Conservation (phyloP, 176 grass and related monocot species). For the Eragrostis nindensis region DNA sequence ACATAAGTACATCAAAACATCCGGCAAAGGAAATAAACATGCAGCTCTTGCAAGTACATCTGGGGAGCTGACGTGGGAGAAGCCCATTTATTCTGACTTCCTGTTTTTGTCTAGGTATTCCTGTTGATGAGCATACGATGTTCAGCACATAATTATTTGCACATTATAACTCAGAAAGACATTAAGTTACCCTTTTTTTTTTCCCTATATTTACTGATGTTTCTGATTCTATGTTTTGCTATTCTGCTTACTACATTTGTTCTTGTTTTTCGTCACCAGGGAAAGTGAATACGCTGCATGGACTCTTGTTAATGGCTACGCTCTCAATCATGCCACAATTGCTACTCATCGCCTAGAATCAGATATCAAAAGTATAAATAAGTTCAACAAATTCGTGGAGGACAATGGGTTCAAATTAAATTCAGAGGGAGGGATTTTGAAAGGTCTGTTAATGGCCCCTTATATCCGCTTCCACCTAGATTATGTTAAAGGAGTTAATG, state of each 20-base stretch:
- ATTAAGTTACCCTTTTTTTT: constrained; percentile 19
- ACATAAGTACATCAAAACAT: constrained; percentile 82
- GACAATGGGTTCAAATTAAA: constrained; percentile 87
- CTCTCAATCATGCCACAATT: constrained; percentile 92
- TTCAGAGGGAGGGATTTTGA: constrained; percentile 85
- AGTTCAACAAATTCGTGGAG: constrained; percentile 90
- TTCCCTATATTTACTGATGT: constrained; percentile 26
- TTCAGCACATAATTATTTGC: constrained; percentile 21
- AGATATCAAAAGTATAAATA: constrained; percentile 73
- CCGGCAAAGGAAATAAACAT: constrained; percentile 81
- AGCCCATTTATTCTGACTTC: constrained; percentile 84
- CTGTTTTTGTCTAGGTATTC: constrained; percentile 79
- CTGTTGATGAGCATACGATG: background rate
- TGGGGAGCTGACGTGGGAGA: constrained; percentile 89
- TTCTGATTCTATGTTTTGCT: background rate
- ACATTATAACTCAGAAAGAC: constrained; percentile 13
- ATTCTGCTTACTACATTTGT: background rate
- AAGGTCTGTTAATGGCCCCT: constrained; percentile 58
- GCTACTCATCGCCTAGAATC: constrained; percentile 72
- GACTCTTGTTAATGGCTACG: constrained; percentile 99
- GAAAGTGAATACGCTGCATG: constrained; percentile 98
- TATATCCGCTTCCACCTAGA: constrained; percentile 17
- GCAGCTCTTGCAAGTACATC: constrained; percentile 80
- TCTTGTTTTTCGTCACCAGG: constrained; percentile 47
- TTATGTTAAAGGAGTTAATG: constrained; percentile 27